These are phyloP conservation scores for Penicillium riverlandense DNA, from an alignment of 495 filamentous ascomycete genomes.

Conservation along the genomic window DNA sequence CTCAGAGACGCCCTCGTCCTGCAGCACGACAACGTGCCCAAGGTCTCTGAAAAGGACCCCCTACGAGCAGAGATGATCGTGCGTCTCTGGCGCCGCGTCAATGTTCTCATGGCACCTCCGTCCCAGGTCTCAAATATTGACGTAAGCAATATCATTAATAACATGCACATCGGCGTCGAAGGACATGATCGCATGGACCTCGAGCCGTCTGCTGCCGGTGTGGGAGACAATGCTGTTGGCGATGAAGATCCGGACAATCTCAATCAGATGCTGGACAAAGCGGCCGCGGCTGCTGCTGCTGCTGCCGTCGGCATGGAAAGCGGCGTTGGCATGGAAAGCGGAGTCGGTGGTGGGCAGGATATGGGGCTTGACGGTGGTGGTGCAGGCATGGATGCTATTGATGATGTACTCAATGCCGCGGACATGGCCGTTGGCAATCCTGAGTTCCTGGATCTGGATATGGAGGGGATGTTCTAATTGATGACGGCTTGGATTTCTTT, in stretches of 20 bases:
- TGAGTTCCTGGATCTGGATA: constrained; percentile 43
- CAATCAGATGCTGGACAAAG: constrained; percentile 41
- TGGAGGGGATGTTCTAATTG: constrained; percentile 40
- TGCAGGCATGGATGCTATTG: constrained; percentile 34
- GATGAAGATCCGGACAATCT: constrained; percentile 33
- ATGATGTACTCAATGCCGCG: constrained; percentile 41
- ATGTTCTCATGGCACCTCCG: constrained; percentile 44
- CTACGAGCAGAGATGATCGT: constrained; percentile 63
- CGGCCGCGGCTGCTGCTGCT: constrained; percentile 25
- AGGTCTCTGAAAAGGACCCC: constrained; percentile 53
- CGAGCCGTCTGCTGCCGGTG: constrained; percentile 13
- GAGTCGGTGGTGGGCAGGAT: constrained; percentile 15
- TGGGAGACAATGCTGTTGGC: constrained; percentile 9
- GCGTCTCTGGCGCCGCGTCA: constrained; percentile 67
- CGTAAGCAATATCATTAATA: constrained; percentile 34
- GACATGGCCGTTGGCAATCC: constrained; percentile 42
- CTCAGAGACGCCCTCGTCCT: constrained; percentile 67
- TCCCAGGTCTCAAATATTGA: constrained; percentile 34
- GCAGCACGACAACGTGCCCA: constrained; percentile 55
- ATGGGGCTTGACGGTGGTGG: constrained; percentile 21
- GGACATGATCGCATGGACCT: constrained; percentile 29
- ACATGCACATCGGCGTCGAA: constrained; percentile 33
- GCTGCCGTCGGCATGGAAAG: constrained; percentile 27
- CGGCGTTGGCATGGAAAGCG: constrained; percentile 20
- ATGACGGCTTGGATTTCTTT: not conserved